Conservation (phyloP, 345 rosid species). For the Cardamine resedifolia region DNA sequence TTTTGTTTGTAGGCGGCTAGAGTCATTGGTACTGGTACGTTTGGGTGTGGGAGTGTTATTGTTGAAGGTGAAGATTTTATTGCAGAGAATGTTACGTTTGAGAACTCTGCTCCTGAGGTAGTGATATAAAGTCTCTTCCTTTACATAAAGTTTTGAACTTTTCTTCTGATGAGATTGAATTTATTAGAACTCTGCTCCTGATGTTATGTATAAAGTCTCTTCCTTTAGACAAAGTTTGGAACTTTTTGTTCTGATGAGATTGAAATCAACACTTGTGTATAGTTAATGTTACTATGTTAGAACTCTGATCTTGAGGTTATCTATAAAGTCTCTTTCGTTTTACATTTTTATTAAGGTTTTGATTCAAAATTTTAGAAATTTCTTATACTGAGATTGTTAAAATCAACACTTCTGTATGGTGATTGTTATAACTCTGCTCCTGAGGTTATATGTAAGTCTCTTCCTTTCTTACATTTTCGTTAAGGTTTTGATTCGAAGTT, state of each 20-base stretch:
- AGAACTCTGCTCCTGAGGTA: constrained; percentile 91
- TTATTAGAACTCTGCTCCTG: not conserved
- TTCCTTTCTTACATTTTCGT: not conserved
- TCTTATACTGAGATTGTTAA: not conserved
- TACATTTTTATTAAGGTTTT: too few relatives aligned
- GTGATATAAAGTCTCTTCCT: not conserved
- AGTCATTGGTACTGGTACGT: constrained; percentile 87
- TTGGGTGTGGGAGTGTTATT: constrained; percentile 85
- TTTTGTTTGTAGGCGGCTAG: constrained; percentile 49
- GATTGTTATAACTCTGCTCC: not conserved
- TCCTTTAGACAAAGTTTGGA: not conserved
- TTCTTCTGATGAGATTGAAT: not conserved
- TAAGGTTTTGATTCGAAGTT: too few relatives aligned
- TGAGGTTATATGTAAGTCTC: not conserved
- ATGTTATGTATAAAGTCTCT: not conserved
- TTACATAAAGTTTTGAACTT: not conserved
- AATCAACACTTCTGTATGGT: not conserved
- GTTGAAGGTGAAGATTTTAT: constrained; percentile 96
- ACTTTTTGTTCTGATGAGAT: not conserved
- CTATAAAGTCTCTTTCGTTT: not conserved
- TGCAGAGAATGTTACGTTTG: constrained; percentile 95
- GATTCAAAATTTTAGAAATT: not conserved
- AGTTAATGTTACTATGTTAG: not conserved
- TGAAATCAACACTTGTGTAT: not conserved
- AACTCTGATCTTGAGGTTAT: too few relatives aligned